Percentiles rank a stretch among this genome's conserved stretches.
phyloP scores from a whole-genome alignment of 495 filamentous ascomycete species.

The Barbatosphaeria neglecta region DNA sequence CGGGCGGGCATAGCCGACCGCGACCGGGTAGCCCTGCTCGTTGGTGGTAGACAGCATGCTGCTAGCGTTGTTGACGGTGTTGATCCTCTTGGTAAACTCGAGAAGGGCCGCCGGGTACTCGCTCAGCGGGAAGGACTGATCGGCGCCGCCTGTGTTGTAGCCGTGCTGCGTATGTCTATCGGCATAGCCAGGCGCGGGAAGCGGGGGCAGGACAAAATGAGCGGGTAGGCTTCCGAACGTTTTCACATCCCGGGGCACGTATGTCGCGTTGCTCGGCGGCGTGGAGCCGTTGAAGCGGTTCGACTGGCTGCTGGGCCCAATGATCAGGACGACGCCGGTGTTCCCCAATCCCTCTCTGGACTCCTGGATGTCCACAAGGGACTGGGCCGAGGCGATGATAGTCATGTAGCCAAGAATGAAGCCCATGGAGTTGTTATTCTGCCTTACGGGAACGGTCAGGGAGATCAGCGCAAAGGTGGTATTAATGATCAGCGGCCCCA shows the following conservation, averaged over 20 bases:
- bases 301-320: constrained; percentile 50
- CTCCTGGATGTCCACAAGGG: constrained; percentile 44
- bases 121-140: constrained; percentile 43
- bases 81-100: constrained; percentile 36
- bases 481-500: constrained; percentile 62
- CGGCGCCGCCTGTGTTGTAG: constrained; percentile 24
- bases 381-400: constrained; percentile 49
- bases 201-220: constrained; percentile 36
- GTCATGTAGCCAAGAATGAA: constrained; percentile 69
- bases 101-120: constrained; percentile 44
- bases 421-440: constrained; percentile 36
- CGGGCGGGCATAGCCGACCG: constrained; percentile 60
- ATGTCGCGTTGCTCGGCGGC: constrained; percentile 23
- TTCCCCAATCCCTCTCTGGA: constrained; percentile 56
- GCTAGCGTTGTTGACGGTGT: constrained; percentile 45
- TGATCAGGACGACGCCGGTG: constrained; percentile 53
- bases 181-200: constrained; percentile 13
- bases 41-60: constrained; percentile 56
- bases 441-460: constrained; percentile 61
- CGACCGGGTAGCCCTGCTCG: constrained; percentile 51
- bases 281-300: constrained; percentile 46
- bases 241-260: constrained; percentile 10
- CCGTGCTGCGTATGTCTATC: constrained; percentile 39
- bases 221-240: constrained; percentile 27
- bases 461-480: constrained; percentile 64